Conservation (phyloP, 208 protist species). For the Tritrichomonas foetus region DNA sequence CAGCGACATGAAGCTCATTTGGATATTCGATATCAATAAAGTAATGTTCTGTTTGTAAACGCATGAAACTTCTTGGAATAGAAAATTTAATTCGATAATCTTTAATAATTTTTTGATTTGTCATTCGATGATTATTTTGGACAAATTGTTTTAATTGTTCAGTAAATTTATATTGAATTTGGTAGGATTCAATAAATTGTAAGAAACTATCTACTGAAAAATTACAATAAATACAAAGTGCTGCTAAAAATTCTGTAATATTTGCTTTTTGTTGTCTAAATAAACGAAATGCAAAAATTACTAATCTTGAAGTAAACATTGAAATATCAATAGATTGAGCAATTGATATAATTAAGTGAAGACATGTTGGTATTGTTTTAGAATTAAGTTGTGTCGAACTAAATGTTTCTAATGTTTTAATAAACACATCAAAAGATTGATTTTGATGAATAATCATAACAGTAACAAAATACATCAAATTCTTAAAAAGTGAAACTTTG, state of each 20-base stretch:
- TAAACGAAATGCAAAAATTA: neutral
- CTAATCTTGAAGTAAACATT: neutral
- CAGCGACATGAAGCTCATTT: neutral
- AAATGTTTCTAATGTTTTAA: neutral
- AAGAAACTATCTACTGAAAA: neutral
- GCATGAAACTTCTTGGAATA: neutral
- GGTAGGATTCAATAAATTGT: neutral
- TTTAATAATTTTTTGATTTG: neutral
- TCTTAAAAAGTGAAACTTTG: neutral
- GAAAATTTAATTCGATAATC: neutral
- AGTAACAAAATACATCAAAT: neutral
- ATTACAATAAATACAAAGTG: neutral
- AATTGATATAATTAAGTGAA: neutral
- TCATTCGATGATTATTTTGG: neutral
- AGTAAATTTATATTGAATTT: neutral
- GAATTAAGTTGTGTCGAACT: neutral
- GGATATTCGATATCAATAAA: neutral
- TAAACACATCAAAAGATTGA: neutral
- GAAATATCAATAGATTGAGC: neutral
- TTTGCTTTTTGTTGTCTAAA: neutral
- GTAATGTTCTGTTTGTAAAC: neutral
- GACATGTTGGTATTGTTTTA: neutral
- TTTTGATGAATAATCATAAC: neutral
- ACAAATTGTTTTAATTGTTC: neutral
- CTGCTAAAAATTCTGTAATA: neutral